phyloP scores from a whole-genome alignment of 1,139 yeast species.

The Protomyces inouyei region DNA sequence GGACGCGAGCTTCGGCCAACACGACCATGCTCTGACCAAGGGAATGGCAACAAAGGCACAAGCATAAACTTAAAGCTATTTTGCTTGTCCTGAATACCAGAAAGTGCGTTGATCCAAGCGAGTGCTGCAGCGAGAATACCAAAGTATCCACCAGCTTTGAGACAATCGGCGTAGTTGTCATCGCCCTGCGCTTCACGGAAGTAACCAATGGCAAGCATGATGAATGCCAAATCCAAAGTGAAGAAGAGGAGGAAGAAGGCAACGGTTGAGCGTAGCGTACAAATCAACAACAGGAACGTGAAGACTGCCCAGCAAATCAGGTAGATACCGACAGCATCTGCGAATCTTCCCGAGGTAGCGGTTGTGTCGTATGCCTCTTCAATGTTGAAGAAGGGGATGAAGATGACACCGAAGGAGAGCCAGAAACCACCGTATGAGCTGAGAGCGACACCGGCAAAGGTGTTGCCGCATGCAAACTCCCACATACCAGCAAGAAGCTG shows the following conservation, averaged over 20 bases:
- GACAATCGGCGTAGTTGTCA: conserved; percentile 39
- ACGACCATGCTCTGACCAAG: conserved; percentile 29
- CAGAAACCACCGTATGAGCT: conserved; percentile 84
- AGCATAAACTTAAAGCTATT: conserved; percentile 38
- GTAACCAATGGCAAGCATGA: conserved; percentile 61
- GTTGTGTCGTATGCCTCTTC: conserved; percentile 49
- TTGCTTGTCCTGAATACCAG: conserved; percentile 74
- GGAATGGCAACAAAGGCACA: conserved; percentile 26
- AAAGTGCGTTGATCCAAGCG: conserved; percentile 88
- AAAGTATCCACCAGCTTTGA: conserved; percentile 72
- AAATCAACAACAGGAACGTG: conserved; percentile 59
- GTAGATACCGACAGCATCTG: conserved; percentile 66
- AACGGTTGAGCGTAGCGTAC: conserved; percentile 74
- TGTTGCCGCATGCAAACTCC: conserved; percentile 65
- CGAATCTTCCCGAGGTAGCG: conserved; percentile 41
- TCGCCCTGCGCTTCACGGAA: conserved; percentile 39
- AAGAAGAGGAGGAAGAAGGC: conserved; percentile 67
- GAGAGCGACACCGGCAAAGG: conserved; percentile 86
- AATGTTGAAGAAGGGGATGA: conserved; percentile 70
- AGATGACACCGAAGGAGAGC: conserved; percentile 71
- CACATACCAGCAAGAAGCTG: conserved; percentile 65
- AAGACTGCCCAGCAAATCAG: conserved; percentile 76
- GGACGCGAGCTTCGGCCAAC: conserved; percentile 16
- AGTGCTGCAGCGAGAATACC: conserved; percentile 74
- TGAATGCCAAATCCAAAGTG: conserved; percentile 60